Conservation (phyloP, 2,329 filamentous ascomycete species). For the Fusarium dimerum region DNA sequence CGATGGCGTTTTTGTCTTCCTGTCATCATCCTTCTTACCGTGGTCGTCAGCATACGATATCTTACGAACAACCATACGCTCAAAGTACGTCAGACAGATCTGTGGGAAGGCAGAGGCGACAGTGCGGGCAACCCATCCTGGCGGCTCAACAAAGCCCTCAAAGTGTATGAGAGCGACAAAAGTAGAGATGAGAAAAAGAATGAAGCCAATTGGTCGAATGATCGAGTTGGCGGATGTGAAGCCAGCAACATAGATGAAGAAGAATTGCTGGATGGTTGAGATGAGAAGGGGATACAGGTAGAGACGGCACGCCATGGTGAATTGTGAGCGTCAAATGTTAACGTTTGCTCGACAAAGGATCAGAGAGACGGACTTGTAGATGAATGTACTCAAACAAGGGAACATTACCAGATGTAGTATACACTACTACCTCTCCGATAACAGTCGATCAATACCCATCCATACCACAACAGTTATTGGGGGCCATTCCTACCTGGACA, state of each 20-base stretch:
- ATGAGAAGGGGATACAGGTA: slow-evolving; percentile 19
- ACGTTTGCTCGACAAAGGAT: too few relatives aligned
- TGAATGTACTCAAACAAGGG: too few relatives aligned
- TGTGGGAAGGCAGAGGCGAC: slow-evolving; percentile 22
- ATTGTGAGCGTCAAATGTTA: not conserved
- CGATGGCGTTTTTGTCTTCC: not conserved
- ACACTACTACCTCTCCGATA: too few relatives aligned
- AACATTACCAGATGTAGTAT: too few relatives aligned
- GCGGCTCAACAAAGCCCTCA: slow-evolving; percentile 17
- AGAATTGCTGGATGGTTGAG: slow-evolving; percentile 21
- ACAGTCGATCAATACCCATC: too few relatives aligned
- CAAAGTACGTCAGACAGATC: slow-evolving; percentile 22
- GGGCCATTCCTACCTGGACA: too few relatives aligned
- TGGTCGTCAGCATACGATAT: slow-evolving; percentile 9
- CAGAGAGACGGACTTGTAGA: too few relatives aligned
- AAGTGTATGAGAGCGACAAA: slow-evolving; percentile 17
- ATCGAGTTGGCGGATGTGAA: slow-evolving; percentile 17
- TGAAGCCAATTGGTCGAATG: slow-evolving; percentile 18
- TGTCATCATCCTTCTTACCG: slow-evolving; percentile 4
- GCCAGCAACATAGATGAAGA: slow-evolving; percentile 25
- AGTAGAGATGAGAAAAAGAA: slow-evolving; percentile 17
- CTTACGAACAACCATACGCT: slow-evolving; percentile 23
- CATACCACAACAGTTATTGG: too few relatives aligned
- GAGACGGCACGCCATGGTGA: slow-evolving; percentile 16
- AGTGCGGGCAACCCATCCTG: slow-evolving; percentile 22